Percentiles rank a stretch among this genome's conserved stretches.
phyloP scores from a whole-genome alignment of 352 stramenopile genomes.

The Phytophthora cryptogea region DNA sequence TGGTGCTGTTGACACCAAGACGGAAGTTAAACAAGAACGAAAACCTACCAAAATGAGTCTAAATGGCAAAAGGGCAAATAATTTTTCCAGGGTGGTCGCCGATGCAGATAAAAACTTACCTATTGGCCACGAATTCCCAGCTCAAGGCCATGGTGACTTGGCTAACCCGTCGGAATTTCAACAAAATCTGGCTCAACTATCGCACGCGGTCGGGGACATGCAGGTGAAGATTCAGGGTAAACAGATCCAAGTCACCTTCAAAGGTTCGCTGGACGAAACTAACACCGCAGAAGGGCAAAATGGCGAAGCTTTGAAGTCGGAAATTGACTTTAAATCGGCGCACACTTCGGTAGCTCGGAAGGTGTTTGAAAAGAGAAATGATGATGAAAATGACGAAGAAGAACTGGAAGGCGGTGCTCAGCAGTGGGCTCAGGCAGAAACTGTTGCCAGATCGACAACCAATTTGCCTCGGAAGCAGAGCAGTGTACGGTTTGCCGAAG shows the following conservation, averaged over 20 bases:
- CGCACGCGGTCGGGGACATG: slow-evolving; percentile 30
- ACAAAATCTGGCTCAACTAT: slow-evolving; percentile 18
- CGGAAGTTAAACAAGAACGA: background rate
- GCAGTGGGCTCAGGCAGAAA: background rate
- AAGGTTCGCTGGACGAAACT: slow-evolving; percentile 14
- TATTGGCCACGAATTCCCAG: background rate
- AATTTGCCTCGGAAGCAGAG: slow-evolving; percentile 14
- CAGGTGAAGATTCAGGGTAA: slow-evolving; percentile 29
- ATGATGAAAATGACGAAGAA: background rate
- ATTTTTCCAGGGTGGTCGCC: background rate
- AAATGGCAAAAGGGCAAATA: background rate
- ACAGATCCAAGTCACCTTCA: slow-evolving; percentile 33
- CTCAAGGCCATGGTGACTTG: background rate
- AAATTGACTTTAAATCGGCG: background rate
- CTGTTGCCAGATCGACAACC: background rate
- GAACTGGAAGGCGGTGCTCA: background rate
- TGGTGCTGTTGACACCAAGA: background rate
- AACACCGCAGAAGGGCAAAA: background rate
- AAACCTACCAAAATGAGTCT: background rate
- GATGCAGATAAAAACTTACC: background rate
- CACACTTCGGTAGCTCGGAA: slow-evolving; percentile 7
- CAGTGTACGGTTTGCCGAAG: slow-evolving; percentile 13
- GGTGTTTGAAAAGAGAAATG: background rate
- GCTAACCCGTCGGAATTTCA: slow-evolving; percentile 7
- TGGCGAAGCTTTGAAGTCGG: background rate